Conservation (phyloP, 208 protist genomes). For the Leishmania major region DNA sequence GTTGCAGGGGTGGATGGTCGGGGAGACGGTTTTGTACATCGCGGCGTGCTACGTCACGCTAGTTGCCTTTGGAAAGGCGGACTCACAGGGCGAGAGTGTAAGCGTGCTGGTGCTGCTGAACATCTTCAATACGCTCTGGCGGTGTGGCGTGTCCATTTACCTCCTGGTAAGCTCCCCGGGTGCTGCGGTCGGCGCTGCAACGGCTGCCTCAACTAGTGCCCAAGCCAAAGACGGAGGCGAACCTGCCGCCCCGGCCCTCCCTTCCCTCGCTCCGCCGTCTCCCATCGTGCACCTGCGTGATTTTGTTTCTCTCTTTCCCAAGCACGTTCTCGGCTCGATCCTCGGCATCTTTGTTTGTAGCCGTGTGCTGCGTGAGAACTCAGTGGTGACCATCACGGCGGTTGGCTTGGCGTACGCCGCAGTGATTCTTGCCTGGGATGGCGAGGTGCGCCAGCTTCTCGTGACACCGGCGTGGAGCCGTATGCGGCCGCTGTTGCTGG, state of each 20-base stretch:
- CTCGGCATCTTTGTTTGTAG: slow-evolving; percentile 28
- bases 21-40: slow-evolving; percentile 57
- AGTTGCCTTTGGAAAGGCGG: slow-evolving; percentile 3
- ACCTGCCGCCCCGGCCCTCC: not conserved
- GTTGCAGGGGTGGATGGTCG: slow-evolving; percentile 55
- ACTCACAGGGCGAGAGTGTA: slow-evolving; percentile 22
- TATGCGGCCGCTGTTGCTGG: not conserved
- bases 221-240: not conserved
- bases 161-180: slow-evolving; percentile 34
- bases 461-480: slow-evolving; percentile 11
- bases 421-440: slow-evolving; percentile 32
- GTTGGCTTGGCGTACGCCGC: slow-evolving; percentile 28
- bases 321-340: slow-evolving; percentile 5
- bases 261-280: not conserved
- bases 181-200: not conserved
- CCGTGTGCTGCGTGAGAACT: slow-evolving; percentile 8
- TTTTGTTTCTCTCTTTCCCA: slow-evolving; percentile 16
- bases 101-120: slow-evolving; percentile 56
- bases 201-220: not conserved
- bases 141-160: slow-evolving; percentile 40
- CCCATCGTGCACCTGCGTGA: slow-evolving; percentile 1
- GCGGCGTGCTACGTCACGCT: slow-evolving; percentile 53
- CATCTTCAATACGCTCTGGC: slow-evolving; percentile 42
- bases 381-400: slow-evolving; percentile 10
- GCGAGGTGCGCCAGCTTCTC: slow-evolving; percentile 35